These are phyloP conservation scores for Lactarius tabidus DNA, from an alignment of 768 basidiomycete genomes.

Conservation along the genomic window DNA sequence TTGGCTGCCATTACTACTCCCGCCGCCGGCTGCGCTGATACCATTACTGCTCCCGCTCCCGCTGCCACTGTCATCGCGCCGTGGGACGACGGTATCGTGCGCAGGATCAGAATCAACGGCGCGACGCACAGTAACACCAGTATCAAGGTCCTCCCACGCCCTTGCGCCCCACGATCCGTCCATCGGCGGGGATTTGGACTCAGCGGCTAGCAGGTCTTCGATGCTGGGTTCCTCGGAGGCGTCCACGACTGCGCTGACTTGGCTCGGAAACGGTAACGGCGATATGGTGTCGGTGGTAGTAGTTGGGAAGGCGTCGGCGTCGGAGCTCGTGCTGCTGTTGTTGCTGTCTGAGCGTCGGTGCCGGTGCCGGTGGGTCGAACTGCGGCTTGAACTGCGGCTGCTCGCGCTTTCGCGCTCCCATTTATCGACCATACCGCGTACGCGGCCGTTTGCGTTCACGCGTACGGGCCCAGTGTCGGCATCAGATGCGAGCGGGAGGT, in stretches of 20 bases:
- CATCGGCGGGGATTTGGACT: conserved; percentile 5
- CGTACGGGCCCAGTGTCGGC: background rate
- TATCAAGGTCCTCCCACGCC: conserved; percentile 38
- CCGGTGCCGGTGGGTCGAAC: background rate
- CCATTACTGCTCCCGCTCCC: background rate
- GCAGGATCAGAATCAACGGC: conserved; percentile 23
- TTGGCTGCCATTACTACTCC: conserved; percentile 16
- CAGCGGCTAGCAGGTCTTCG: conserved; percentile 32
- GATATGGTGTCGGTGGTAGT: background rate
- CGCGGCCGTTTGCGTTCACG: conserved; percentile 11
- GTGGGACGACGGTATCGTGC: conserved; percentile 15
- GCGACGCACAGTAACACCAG: conserved; percentile 35
- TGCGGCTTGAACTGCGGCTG: conserved; percentile 7
- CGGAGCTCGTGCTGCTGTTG: too few relatives aligned
- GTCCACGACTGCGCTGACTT: background rate
- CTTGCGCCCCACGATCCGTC: conserved; percentile 34
- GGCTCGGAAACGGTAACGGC: background rate
- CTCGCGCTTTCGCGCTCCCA: conserved; percentile 24
- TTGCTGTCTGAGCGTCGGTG: conserved; percentile 19
- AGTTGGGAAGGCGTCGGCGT: background rate
- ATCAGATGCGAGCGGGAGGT: conserved; percentile 27
- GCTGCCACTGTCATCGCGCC: conserved; percentile 22
- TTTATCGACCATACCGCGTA: conserved; percentile 24
- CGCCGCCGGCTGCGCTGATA: background rate
- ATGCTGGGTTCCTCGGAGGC: conserved; percentile 31